These are phyloP conservation scores for Podospora anserina DNA, from an alignment of 495 filamentous ascomycete genomes.

Conservation along the genomic window DNA sequence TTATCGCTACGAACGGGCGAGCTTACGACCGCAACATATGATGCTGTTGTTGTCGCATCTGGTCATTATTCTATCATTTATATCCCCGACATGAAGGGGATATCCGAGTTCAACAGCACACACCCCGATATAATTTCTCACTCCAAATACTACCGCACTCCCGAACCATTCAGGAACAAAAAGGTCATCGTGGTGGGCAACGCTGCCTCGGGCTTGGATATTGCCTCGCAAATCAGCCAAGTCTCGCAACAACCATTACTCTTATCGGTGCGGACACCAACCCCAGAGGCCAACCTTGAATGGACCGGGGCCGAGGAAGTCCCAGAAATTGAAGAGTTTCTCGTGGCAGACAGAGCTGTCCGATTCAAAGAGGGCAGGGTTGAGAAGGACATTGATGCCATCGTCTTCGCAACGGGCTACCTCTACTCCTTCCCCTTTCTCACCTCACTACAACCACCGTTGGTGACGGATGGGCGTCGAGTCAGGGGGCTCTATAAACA, in stretches of 20 bases:
- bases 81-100: conserved; percentile 55
- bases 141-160: conserved; percentile 71
- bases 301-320: conserved; percentile 38
- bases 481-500: conserved; percentile 70
- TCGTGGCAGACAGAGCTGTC: conserved; percentile 35
- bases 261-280: conserved; percentile 39
- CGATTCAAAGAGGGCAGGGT: conserved; percentile 42
- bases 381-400: conserved; percentile 59
- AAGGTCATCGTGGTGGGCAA: conserved; percentile 70
- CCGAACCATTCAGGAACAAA: conserved; percentile 54
- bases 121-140: conserved; percentile 70
- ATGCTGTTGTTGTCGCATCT: conserved; percentile 80
- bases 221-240: conserved; percentile 66
- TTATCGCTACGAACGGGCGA: conserved; percentile 42
- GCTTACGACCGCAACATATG: conserved; percentile 53
- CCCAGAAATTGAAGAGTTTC: conserved; percentile 41
- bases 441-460: conserved; percentile 49
- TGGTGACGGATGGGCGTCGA: conserved; percentile 66
- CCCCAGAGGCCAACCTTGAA: conserved; percentile 29
- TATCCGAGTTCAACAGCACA: conserved; percentile 48
- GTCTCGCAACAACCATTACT: conserved; percentile 44
- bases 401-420: conserved; percentile 76
- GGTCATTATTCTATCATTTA: conserved; percentile 75
- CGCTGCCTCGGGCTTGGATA: conserved; percentile 75
- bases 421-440: conserved; percentile 71